A percentile compares a stretch with the other conserved stretches of the same genome.
Conservation (phyloP, 2,329 filamentous ascomycete genomes). For the Trichoderma breve region DNA sequence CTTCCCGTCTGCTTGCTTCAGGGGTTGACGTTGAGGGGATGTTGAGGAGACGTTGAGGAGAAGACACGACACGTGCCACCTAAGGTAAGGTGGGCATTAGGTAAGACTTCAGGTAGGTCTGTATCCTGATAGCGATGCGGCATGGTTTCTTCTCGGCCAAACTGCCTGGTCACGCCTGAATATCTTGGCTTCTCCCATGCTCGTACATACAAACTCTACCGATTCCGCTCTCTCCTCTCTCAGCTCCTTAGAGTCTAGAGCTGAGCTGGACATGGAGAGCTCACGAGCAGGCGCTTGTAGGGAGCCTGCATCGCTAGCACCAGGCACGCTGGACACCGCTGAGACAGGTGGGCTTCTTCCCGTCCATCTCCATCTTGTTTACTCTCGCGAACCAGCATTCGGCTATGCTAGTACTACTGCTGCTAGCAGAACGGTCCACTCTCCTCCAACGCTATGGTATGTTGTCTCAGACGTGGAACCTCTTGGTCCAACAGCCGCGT, state of each 20-base stretch:
- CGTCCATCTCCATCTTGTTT: neutral
- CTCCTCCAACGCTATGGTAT: neutral
- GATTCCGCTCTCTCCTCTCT: neutral
- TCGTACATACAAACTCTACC: neutral
- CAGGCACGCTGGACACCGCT: neutral
- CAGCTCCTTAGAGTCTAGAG: neutral
- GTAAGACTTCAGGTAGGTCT: neutral
- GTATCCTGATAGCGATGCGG: neutral
- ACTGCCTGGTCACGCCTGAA: neutral
- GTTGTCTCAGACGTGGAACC: conserved; percentile 7
- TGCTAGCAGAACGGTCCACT: neutral
- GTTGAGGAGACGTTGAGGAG: neutral
- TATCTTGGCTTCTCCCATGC: neutral
- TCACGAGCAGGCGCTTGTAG: neutral
- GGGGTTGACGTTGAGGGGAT: neutral
- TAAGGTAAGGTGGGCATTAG: neutral
- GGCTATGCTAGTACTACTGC: neutral
- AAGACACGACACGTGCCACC: conserved; percentile 10
- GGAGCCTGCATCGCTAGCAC: neutral
- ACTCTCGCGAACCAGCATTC: conserved; percentile 9
- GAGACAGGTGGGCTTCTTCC: neutral
- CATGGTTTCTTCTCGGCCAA: conserved; percentile 9
- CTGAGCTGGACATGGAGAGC: neutral
- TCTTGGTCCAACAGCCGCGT: neutral
- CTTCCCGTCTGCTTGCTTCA: neutral